Evolutionary conservation across 352 stramenopile species (phyloP), one percentile per base, ranked within the genome.

Genomic region (Phytophthora litchii): DNA sequence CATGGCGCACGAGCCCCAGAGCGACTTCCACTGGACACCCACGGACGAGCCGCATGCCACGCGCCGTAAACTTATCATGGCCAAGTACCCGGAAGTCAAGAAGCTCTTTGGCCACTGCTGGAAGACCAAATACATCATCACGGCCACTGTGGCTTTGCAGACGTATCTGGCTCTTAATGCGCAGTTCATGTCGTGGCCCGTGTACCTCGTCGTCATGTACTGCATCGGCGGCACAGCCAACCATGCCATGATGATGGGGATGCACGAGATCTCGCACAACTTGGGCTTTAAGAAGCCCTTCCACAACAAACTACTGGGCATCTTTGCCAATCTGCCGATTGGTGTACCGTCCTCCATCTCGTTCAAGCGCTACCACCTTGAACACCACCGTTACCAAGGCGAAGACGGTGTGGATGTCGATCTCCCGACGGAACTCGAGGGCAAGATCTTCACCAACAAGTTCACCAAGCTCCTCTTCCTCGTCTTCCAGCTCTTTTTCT

Each of bases 311-410:
- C 46, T 97, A 16, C 72, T 98, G 11, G 88, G 78, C 14, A 92
- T 99, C 54, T 63, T 99, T 32, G 88, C 92, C 8, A 99, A 99
- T 73, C 68, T 97, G 45, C 91, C 95, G 4, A 83, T 99, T 20
- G 88, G 84, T 12, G 80, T 99, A 36, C 96, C 97, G 0, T 93
- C 90, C 1, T 79, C 91, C 14, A 82, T 96, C 45, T 89, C 91
- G 20, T 99, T 99, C 76, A 98, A 98, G 76, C 75, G 92, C 10
- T 99, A 99, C 78, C 97, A 99, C 76, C 90, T 98, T 70, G 94
- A 98, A 61, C 97, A 99, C 83, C 97, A 99, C 77, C 87, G 92
- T 19, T 98, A 97, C 70, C 92, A 98, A 74, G 96, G 96, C 44
- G 90, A 96, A 35, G 83, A 98, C 44, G 83, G 86, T 47, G 72